Evolutionary conservation across 371 early-diverging fungal genomes (phyloP), one percentile per base, ranked within the genome.

Genomic region (Vairimorpha necatrix): DNA sequence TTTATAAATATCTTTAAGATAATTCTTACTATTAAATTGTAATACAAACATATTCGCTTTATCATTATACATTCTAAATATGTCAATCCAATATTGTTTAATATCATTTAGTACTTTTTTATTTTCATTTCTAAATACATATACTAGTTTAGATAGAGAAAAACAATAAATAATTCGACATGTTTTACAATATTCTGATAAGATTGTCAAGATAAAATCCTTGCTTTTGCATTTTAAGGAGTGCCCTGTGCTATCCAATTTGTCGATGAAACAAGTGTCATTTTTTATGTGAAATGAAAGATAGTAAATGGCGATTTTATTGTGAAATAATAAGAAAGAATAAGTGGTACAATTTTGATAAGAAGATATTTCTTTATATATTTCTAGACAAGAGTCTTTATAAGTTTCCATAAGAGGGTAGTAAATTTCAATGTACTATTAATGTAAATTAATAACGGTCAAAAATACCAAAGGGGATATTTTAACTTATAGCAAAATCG

Each of bases 171-270:
- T 62, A 2, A 62, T 2, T 36, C 36, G 7, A 18, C 39, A 36
- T 11, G 14, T 4, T 3, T 62, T 32, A 24, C 18, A 9, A 38
- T 56, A 56, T 56, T 32, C 28, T 36, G 0, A 11, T 6, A 62
- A 14, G 4, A 62, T 34, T 9, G 38, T 34, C 3, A 24, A 0
- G 4, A 62, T 7, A 16, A 62, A 62, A 62, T 62, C 62, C 28
- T 62, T 62, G 36, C 36, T 13, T 32, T 13, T 62, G 3, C 36
- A 6, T 9, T 28, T 26, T 11, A 36, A 36, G 1, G 28, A 24
- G 36, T 62, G 36, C 36, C 62, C 62, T 24, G 62, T 62, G 9
- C 36, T 62, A 36, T 62, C 62, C 36, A 62, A n/a, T 62, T 36
- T 32, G 36, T 62, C 38, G 3, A 62, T 62, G 24, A 36, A 62